Evolutionary conservation across 2,329 filamentous ascomycete genomes (phyloP).

Genomic region (Aspergillus sp.): DNA sequence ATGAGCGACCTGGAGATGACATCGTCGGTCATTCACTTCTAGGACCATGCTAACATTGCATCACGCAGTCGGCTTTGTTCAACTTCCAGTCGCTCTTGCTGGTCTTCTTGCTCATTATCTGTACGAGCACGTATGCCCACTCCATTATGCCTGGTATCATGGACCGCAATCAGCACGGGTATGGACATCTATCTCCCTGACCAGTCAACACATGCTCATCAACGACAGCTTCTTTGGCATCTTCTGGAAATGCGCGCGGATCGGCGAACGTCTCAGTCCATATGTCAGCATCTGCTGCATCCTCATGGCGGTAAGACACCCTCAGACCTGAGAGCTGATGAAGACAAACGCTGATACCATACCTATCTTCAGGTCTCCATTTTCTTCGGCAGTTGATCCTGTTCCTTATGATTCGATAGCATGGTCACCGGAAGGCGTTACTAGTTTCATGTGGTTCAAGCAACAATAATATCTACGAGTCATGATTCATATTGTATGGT

Average conservation of each 20-base stretch:
- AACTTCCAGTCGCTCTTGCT: conserved; percentile 97
- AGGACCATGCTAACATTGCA: background rate
- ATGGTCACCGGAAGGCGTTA: conserved; percentile 12
- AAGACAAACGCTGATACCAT: background rate
- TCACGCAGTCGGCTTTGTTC: conserved; percentile 84
- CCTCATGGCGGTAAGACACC: conserved; percentile 78
- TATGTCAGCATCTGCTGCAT: conserved; percentile 94
- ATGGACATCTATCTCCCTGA: conserved; percentile 32
- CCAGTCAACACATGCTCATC: background rate
- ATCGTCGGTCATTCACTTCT: background rate
- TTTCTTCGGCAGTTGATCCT: conserved; percentile 34
- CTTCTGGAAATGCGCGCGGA: conserved; percentile 92
- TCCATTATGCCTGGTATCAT: conserved; percentile 84
- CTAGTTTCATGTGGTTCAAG: background rate
- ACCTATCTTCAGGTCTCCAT: conserved; percentile 29
- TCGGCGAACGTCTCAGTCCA: conserved; percentile 89
- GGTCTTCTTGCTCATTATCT: conserved; percentile 91
- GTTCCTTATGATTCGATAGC: conserved; percentile 1
- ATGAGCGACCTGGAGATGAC: background rate
- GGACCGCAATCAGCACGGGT: conserved; percentile 91
- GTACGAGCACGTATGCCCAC: conserved; percentile 92
- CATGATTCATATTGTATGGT: conserved; percentile 25
- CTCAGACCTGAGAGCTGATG: background rate
- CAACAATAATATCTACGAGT: conserved; percentile 1
- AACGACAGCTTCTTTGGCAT: conserved; percentile 67